Base-by-base conservation (phyloP, 202 grass and related monocot genomes). In the Saccharum hybrid region DNA sequence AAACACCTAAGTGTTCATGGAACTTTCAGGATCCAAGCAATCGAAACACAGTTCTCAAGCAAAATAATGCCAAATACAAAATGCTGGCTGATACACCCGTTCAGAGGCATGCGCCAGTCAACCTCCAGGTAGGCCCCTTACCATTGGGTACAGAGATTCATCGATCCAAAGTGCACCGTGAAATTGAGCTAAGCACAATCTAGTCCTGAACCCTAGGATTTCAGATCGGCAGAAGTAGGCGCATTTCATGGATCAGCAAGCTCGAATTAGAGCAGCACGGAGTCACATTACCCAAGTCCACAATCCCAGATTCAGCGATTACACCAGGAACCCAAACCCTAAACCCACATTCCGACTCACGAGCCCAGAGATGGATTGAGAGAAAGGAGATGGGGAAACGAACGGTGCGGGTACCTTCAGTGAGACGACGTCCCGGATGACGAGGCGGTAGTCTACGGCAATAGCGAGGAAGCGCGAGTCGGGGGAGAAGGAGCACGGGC, bases 401-500 rank as follows among this genome's bases (percentile, higher is more conserved):
- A 26, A 75, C 45, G 21, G 8, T 18, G 38, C 0, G 13, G 37
- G 37, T 48, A 98, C 96, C 93, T 99, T 99, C 67, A 99, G 88
- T 34, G 96, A 91, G 52, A 88, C 60, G 13, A 94, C 89, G 56
- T 99, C 90, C 62, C 93, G 91, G 77, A 98, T 70, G 77, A 98
- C 89, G 48, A 98, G 84, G 46, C 96, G 96, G 74, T 96, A 93
- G 68, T 98, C 96, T 33, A 92, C 91, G 40, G 96, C 91, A 4
- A 92, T 75, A 40, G 93, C 93, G 40, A 99, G 83, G 68, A 89
- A 96, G 11, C 91, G 83, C 46, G 83, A 82, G 65, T 99, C 74
- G 38, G 96, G 96, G 19, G 96, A 99, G 96, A 99, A 99, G 83
- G 88, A 92, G 65, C 88, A 92, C 22, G 91, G 88, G 22, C 96